These are phyloP conservation scores for Rhizopus microsporus DNA, from an alignment of 371 early-diverging fungal genomes.

Conservation along the genomic window DNA sequence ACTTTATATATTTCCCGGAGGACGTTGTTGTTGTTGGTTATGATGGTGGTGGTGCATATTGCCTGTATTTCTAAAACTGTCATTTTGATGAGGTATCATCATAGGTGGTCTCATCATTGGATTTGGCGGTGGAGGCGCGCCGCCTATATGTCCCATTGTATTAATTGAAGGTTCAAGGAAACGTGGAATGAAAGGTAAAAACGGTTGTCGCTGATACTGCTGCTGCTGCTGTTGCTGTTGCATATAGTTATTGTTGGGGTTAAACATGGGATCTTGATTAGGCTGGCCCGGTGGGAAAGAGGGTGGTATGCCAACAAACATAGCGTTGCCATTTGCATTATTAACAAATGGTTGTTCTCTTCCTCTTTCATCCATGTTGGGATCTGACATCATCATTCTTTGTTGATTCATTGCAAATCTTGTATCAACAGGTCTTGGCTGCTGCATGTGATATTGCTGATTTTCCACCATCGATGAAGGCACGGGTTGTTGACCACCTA, in stretches of 20 bases:
- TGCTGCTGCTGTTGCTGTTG: slow-evolving; percentile 21
- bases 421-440: neutral
- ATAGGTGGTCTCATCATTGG: slow-evolving; percentile 29
- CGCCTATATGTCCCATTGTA: slow-evolving; percentile 21
- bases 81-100: slow-evolving; percentile 14
- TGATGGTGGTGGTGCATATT: slow-evolving; percentile 17
- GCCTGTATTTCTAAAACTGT: slow-evolving; percentile 18
- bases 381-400: neutral
- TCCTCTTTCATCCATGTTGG: neutral
- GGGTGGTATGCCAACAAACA: neutral
- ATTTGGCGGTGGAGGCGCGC: slow-evolving; percentile 30
- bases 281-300: neutral
- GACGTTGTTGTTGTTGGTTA: too few species aligned
- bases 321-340: neutral
- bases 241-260: neutral
- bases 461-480: slow-evolving; percentile 11
- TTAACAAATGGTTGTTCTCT: neutral
- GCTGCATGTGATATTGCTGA: slow-evolving; percentile 21
- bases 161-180: slow-evolving; percentile 19
- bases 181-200: slow-evolving; percentile 31
- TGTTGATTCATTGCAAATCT: neutral
- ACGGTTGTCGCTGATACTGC: slow-evolving; percentile 28
- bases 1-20: too few species aligned
- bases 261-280: neutral
- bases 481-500: slow-evolving; percentile 36